These are phyloP conservation scores for Cercospora sojina DNA, from an alignment of 2,329 filamentous ascomycete genomes.

Conservation along the genomic window DNA sequence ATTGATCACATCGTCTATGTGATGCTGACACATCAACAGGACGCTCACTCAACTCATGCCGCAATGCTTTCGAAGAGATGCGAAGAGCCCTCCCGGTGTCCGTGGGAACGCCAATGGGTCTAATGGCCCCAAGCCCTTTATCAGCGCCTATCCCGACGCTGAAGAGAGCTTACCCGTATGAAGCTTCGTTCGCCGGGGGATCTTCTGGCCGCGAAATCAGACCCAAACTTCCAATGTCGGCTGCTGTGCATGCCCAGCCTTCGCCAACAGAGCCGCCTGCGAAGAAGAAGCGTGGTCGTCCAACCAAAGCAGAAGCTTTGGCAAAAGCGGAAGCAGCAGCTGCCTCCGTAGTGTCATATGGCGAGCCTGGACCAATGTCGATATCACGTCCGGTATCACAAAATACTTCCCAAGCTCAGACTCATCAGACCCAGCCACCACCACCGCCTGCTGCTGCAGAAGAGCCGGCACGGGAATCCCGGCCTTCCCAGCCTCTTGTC, in stretches of 20 bases:
- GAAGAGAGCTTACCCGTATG: constrained; percentile 35
- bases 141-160: constrained; percentile 27
- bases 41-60: constrained; percentile 38
- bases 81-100: constrained; percentile 26
- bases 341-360: constrained; percentile 32
- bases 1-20: background rate
- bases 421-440: background rate
- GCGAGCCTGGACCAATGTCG: constrained; percentile 42
- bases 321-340: constrained; percentile 43
- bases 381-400: constrained; percentile 21
- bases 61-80: constrained; percentile 34
- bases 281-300: constrained; percentile 51
- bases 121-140: constrained; percentile 33
- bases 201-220: constrained; percentile 44
- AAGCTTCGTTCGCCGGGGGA: constrained; percentile 29
- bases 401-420: constrained; percentile 14
- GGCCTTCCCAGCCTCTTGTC: constrained; percentile 22
- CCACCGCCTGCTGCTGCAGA: constrained; percentile 15
- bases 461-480: constrained; percentile 21
- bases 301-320: constrained; percentile 50
- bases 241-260: constrained; percentile 21
- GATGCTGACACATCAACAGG: constrained; percentile 28
- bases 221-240: constrained; percentile 42
- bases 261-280: constrained; percentile 32
- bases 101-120: constrained; percentile 24